A percentile compares a stretch with the other conserved stretches of the same genome.
These are phyloP conservation scores for Pseudoturritis turrita DNA, from an alignment of 345 rosid species.

Conservation along the genomic window DNA sequence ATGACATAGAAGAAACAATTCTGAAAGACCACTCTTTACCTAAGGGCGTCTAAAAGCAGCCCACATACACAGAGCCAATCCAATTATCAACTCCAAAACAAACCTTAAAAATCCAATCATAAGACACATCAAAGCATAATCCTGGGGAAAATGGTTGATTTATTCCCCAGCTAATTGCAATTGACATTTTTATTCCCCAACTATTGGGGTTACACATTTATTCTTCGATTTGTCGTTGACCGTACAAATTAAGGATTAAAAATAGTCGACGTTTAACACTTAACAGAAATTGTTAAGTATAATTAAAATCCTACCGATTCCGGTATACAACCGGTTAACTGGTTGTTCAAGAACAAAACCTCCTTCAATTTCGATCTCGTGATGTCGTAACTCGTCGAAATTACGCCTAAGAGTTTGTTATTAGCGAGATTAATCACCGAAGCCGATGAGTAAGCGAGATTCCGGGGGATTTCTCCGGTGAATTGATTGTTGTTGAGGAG, in stretches of 20 bases:
- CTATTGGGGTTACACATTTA: no score
- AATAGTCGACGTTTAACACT: no score
- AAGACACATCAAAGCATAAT: not conserved
- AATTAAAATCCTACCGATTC: slow-evolving; percentile 71
- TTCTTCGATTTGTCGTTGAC: no score
- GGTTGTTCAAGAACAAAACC: slow-evolving; percentile 65
- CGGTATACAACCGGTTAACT: slow-evolving; percentile 80
- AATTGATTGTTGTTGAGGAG: slow-evolving; percentile 77
- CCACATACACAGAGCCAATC: slow-evolving; percentile 71
- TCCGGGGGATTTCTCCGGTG: slow-evolving; percentile 58
- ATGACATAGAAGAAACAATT: no score
- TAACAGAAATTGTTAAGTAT: no score
- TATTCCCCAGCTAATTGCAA: no score
- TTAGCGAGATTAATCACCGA: slow-evolving; percentile 80
- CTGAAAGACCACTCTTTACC: not conserved
- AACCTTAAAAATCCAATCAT: slow-evolving; percentile 43
- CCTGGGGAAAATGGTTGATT: no score
- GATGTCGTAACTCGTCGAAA: slow-evolving; percentile 55
- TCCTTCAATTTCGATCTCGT: slow-evolving; percentile 58
- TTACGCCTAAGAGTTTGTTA: slow-evolving; percentile 57
- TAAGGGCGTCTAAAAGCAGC: slow-evolving; percentile 45
- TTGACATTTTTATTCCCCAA: no score
- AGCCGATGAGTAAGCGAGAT: slow-evolving; percentile 66
- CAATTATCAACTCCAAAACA: slow-evolving; percentile 68
- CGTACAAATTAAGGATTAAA: no score